Percentiles rank a stretch among this genome's conserved stretches.
phyloP scores from a whole-genome alignment of 2,329 filamentous ascomycete species.

The Fusarium citri region DNA sequence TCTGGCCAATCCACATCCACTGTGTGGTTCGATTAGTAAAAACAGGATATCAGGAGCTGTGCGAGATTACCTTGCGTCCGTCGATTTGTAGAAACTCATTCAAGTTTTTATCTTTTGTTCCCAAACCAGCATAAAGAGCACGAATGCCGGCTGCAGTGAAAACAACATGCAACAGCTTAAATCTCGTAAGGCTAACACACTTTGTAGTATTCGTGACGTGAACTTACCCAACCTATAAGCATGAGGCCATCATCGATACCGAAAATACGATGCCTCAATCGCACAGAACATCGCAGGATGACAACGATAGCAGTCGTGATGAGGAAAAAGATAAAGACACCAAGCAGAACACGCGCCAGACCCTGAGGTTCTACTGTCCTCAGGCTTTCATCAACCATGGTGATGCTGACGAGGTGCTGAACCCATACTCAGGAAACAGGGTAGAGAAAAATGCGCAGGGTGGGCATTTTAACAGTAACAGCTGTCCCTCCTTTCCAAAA shows the following conservation, averaged over 20 bases:
- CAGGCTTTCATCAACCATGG: background rate
- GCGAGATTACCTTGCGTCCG: background rate
- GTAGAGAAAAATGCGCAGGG: background rate
- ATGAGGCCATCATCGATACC: constrained; percentile 31
- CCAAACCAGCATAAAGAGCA: constrained; percentile 15
- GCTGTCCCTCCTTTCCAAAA: background rate
- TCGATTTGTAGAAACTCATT: constrained; percentile 13
- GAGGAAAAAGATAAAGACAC: constrained; percentile 7
- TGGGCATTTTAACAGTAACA: background rate
- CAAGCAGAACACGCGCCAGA: background rate
- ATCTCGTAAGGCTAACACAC: background rate
- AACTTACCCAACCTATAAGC: constrained; percentile 31
- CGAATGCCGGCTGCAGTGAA: background rate
- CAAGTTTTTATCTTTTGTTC: constrained; percentile 9
- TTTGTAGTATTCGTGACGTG: background rate
- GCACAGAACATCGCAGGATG: constrained; percentile 8
- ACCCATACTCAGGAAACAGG: background rate
- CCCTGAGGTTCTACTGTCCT: background rate
- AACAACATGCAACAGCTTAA: constrained; percentile 20
- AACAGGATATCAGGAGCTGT: background rate
- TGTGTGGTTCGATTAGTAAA: background rate
- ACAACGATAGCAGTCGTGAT: constrained; percentile 1
- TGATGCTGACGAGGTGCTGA: background rate
- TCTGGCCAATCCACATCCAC: constrained; percentile 29
- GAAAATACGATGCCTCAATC: constrained; percentile 11